These are phyloP conservation scores for Neopestalotiopsis sp. DNA, from an alignment of 2,329 filamentous ascomycete genomes.

Conservation along the genomic window DNA sequence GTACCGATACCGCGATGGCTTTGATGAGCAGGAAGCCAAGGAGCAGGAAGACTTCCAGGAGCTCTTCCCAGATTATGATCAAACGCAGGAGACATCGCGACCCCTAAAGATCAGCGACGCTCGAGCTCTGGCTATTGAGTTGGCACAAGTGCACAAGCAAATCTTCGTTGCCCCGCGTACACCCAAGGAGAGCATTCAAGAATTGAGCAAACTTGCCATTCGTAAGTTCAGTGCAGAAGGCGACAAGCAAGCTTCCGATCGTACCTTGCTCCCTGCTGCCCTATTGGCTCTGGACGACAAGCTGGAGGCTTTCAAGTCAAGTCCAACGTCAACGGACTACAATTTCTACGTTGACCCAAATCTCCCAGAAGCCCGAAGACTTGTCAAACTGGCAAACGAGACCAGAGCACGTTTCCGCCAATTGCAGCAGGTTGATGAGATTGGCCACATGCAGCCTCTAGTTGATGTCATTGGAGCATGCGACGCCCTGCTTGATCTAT, in stretches of 20 bases:
- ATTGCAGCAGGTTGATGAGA: slow-evolving; percentile 70
- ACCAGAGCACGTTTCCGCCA: slow-evolving; percentile 75
- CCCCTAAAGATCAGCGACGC: slow-evolving; percentile 46
- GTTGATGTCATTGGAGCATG: slow-evolving; percentile 79
- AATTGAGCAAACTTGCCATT: slow-evolving; percentile 50
- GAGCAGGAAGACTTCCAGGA: slow-evolving; percentile 77
- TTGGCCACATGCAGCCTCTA: slow-evolving; percentile 76
- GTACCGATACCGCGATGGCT: slow-evolving; percentile 82
- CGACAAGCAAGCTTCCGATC: slow-evolving; percentile 46
- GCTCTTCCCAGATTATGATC: slow-evolving; percentile 77
- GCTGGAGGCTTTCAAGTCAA: slow-evolving; percentile 50
- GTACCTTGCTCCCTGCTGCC: slow-evolving; percentile 68
- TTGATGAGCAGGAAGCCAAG: slow-evolving; percentile 76
- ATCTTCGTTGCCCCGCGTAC: slow-evolving; percentile 54
- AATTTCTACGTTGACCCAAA: slow-evolving; percentile 93
- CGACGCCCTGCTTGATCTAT: slow-evolving; percentile 75
- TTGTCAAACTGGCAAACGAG: slow-evolving; percentile 72
- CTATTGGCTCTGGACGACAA: slow-evolving; percentile 71
- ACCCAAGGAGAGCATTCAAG: slow-evolving; percentile 47
- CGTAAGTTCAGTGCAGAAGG: slow-evolving; percentile 41
- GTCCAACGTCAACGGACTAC: slow-evolving; percentile 56
- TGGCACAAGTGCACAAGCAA: slow-evolving; percentile 65
- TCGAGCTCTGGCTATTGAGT: slow-evolving; percentile 60
- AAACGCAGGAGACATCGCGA: slow-evolving; percentile 39
- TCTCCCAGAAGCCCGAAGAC: slow-evolving; percentile 73